Conservation (phyloP, 129 eudicot genomes). For the Escallonia herrerae region DNA sequence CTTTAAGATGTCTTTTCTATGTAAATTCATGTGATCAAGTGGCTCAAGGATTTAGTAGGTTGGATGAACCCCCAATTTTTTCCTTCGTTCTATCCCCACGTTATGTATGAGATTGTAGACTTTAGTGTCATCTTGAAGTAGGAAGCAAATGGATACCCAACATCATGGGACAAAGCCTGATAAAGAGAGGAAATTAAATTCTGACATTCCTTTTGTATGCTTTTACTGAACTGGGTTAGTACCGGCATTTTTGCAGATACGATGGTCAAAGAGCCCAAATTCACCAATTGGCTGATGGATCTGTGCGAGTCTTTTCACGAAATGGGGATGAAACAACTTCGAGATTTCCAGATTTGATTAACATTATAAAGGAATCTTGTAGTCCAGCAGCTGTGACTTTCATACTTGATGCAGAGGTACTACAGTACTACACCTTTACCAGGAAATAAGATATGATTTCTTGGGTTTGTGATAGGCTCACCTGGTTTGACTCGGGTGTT, state of each 20-base stretch:
- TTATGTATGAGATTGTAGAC: too few species aligned
- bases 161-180: too few species aligned
- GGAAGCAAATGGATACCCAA: too few species aligned
- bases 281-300: slow-evolving; percentile 75
- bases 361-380: slow-evolving; percentile 59
- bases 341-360: slow-evolving; percentile 78
- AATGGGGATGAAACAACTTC: slow-evolving; percentile 91
- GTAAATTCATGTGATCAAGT: too few species aligned
- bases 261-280: slow-evolving; percentile 99
- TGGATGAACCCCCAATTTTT: too few species aligned
- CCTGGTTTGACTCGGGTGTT: slow-evolving; percentile 6
- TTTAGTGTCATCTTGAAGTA: too few species aligned
- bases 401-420: slow-evolving; percentile 93
- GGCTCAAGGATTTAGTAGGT: too few species aligned
- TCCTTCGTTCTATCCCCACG: too few species aligned
- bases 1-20: too few species aligned
- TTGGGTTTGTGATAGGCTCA: neutral
- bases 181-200: too few species aligned
- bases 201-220: too few species aligned
- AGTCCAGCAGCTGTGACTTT: slow-evolving; percentile 45
- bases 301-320: slow-evolving; percentile 78
- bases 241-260: slow-evolving; percentile 43
- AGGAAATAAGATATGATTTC: neutral
- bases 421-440: slow-evolving; percentile 2
- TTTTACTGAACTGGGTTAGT: too few species aligned